Evolutionary conservation across 129 eudicot genomes (phyloP).

Genomic region (Flaveria bidentis): DNA sequence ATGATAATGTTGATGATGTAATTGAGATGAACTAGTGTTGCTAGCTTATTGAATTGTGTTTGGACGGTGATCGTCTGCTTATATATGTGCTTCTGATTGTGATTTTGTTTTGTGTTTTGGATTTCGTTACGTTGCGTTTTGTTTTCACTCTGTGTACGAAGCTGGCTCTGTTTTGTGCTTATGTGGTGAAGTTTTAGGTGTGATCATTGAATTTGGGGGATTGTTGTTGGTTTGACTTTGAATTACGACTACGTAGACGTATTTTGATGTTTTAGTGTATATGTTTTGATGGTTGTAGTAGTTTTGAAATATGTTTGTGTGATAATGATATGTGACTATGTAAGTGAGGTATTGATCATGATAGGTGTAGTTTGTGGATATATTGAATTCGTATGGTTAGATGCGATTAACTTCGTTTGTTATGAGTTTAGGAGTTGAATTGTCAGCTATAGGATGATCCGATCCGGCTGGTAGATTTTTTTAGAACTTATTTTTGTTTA

Average conservation of each 20-base stretch:
- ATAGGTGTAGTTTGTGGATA: neutral
- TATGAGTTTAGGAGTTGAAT: neutral
- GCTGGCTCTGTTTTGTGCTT: conserved; percentile 10
- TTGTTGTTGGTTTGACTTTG: neutral
- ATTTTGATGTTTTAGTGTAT: neutral
- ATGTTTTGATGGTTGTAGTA: conserved; percentile 1
- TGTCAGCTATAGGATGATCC: conserved; percentile 3
- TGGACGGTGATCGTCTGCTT: conserved; percentile 6
- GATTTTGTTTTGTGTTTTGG: no score
- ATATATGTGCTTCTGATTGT: neutral
- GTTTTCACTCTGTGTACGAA: neutral
- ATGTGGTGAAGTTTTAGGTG: neutral
- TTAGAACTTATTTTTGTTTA: conserved; percentile 2
- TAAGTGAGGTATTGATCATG: neutral
- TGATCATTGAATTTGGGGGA: neutral
- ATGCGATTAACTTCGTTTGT: neutral
- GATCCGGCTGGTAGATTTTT: neutral
- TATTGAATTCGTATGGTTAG: neutral
- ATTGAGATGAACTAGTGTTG: neutral
- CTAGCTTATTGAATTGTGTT: neutral
- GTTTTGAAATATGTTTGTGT: neutral
- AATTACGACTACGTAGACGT: neutral
- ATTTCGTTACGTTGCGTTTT: no score
- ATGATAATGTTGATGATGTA: neutral
- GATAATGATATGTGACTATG: neutral